phyloP scores from a whole-genome alignment of 108 stramenopile genomes.

The Nannochloropsis salina region DNA sequence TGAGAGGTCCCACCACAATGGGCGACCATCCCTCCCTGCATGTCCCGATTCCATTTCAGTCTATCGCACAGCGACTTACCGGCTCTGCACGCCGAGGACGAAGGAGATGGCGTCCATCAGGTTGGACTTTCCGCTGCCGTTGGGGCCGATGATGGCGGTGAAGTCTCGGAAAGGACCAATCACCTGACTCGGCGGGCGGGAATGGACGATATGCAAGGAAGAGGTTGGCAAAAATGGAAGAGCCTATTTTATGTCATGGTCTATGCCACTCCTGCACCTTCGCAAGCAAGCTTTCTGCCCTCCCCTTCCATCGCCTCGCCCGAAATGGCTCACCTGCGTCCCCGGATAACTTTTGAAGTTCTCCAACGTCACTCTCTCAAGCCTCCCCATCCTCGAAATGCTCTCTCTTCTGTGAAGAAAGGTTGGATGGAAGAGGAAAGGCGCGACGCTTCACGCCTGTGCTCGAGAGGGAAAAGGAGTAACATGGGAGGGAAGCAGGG shows the following conservation, averaged over 20 bases:
- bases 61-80: constrained; percentile 25
- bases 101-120: constrained; percentile 85
- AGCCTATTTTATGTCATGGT: too few relatives aligned
- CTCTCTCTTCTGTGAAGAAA: not conserved
- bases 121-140: constrained; percentile 66
- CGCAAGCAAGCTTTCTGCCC: not conserved
- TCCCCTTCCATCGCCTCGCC: not conserved
- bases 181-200: constrained; percentile 26
- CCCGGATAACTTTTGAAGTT: constrained; percentile 99
- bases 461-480: not conserved
- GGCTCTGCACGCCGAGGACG: constrained; percentile 89
- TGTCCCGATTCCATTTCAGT: too few relatives aligned
- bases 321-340: constrained; percentile 48
- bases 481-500: not conserved
- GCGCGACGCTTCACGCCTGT: not conserved
- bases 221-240: not conserved
- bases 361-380: constrained; percentile 73
- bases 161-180: constrained; percentile 93
- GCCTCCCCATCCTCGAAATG: constrained; percentile 52
- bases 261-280: not conserved
- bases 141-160: constrained; percentile 93
- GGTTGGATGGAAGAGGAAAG: not conserved
- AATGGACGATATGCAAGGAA: not conserved
- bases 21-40: too few relatives aligned
- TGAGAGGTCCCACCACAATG: too few relatives aligned